phyloP scores from a whole-genome alignment of 176 grass and related monocot genomes.

The Ensete ventricosum region DNA sequence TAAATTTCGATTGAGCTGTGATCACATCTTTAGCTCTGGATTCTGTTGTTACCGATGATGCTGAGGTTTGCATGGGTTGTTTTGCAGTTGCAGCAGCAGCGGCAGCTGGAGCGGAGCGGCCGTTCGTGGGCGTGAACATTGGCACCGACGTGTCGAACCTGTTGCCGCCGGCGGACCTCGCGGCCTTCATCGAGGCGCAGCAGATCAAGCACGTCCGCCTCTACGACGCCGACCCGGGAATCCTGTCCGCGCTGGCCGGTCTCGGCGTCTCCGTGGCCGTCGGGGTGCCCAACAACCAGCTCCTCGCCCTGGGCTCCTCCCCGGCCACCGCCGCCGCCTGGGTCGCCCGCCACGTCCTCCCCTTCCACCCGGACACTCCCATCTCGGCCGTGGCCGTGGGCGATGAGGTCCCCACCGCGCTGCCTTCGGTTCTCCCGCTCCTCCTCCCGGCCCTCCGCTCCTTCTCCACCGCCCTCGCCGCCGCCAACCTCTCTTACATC shows the following conservation, averaged over 20 bases:
- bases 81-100: slow-evolving; percentile 9
- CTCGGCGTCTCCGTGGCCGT: slow-evolving; percentile 55
- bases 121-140: slow-evolving; percentile 80
- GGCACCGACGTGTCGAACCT: slow-evolving; percentile 80
- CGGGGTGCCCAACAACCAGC: slow-evolving; percentile 81
- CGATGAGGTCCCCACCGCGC: slow-evolving; percentile 62
- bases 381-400: slow-evolving; percentile 69
- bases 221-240: slow-evolving; percentile 65
- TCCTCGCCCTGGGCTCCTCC: slow-evolving; percentile 86
- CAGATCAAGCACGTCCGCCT: slow-evolving; percentile 72
- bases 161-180: slow-evolving; percentile 61
- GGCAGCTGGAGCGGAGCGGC: slow-evolving; percentile 5
- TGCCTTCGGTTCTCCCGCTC: slow-evolving; percentile 65
- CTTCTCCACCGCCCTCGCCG: slow-evolving; percentile 43
- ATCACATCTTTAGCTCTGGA: background rate
- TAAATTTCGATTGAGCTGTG: background rate
- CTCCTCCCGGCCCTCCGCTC: slow-evolving; percentile 75
- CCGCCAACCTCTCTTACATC: slow-evolving; percentile 57
- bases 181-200: slow-evolving; percentile 53
- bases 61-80: background rate
- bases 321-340: slow-evolving; percentile 46
- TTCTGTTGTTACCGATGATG: background rate
- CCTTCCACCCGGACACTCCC: slow-evolving; percentile 36
- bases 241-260: slow-evolving; percentile 53
- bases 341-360: slow-evolving; percentile 56